Base-by-base conservation (phyloP, 495 filamentous ascomycete genomes). In the Hypoxylon cercidicola region DNA sequence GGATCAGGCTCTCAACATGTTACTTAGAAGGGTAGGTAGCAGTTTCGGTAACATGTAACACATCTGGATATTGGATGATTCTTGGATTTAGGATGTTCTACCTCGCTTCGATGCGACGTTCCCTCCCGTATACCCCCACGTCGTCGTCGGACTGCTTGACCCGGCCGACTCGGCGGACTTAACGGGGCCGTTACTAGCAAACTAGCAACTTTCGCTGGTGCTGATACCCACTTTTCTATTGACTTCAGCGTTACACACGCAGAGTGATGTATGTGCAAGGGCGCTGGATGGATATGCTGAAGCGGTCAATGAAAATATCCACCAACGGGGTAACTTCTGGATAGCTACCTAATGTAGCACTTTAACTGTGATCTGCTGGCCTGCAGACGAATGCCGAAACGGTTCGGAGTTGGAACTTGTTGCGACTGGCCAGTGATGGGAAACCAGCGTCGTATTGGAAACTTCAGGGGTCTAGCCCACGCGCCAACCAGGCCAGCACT, bases 341-440 rank as follows among this genome's bases (percentile, higher is more conserved):
- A 28, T 19, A 47, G 23, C 28, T 47, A 32, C 15, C n/a, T n/a
- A n/a, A n/a, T n/a, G n/a, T n/a, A n/a, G n/a, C n/a, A n/a, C n/a
- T n/a, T n/a, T n/a, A n/a, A n/a, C n/a, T n/a, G 16, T 35, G 43
- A 46, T 53, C 28, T 43, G 15, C 30, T 18, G 35, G 32, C 28
- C 35, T 56, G 35, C 51, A 55, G 60, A 16, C 28, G 34, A 55
- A 15, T 62, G 46, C 51, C 60, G 50, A 62, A 49, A 16, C 50
- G 34, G 23, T 44, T 28, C 15, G 21, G 48, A 34, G 43, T 40
- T 55, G 46, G 21, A 1, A 49, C 45, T 2, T 43, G 40, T 2
- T 5, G n/a, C 37, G 10, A 52, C 11, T 48, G 7, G 45, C 13
- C 48, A 20, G 41, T 30, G 48, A 37, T 4, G 16, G 16, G 20